Evolutionary conservation across 2,329 filamentous ascomycete genomes (phyloP).

Genomic region (Diaporthe sp.): DNA sequence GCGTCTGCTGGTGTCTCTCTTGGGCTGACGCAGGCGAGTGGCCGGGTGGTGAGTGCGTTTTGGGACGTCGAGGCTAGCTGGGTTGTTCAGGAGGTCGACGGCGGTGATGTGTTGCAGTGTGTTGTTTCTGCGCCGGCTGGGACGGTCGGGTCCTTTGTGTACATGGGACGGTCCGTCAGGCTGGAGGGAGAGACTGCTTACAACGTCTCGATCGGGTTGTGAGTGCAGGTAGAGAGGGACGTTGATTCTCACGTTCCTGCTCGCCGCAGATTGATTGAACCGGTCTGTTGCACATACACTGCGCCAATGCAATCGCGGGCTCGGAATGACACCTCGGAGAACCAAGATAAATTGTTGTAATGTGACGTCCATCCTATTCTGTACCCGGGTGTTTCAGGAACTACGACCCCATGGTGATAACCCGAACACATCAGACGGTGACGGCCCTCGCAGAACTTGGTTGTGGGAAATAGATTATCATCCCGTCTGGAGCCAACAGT

Average conservation of each 20-base stretch:
- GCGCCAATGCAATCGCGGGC: neutral
- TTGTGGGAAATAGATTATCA: neutral
- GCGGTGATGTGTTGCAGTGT: neutral
- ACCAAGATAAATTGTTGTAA: neutral
- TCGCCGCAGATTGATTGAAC: neutral
- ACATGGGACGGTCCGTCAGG: neutral
- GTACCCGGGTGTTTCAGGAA: conserved; percentile 15
- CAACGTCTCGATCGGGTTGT: neutral
- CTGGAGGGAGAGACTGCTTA: neutral
- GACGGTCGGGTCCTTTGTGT: neutral
- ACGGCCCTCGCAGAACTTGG: neutral
- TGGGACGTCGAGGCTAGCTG: neutral
- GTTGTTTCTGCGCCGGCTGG: neutral
- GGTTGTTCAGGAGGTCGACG: neutral
- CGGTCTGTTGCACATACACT: neutral
- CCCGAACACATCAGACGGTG: neutral
- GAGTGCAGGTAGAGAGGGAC: neutral
- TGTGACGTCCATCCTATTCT: neutral
- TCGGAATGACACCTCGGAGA: conserved; percentile 13
- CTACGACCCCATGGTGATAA: neutral
- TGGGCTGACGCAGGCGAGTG: neutral
- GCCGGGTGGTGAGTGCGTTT: neutral
- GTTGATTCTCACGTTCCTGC: neutral
- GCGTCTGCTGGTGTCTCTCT: neutral
- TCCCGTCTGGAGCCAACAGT: neutral